Conservation (phyloP, 2,329 filamentous ascomycete species). For the Diaporthe sp. region DNA sequence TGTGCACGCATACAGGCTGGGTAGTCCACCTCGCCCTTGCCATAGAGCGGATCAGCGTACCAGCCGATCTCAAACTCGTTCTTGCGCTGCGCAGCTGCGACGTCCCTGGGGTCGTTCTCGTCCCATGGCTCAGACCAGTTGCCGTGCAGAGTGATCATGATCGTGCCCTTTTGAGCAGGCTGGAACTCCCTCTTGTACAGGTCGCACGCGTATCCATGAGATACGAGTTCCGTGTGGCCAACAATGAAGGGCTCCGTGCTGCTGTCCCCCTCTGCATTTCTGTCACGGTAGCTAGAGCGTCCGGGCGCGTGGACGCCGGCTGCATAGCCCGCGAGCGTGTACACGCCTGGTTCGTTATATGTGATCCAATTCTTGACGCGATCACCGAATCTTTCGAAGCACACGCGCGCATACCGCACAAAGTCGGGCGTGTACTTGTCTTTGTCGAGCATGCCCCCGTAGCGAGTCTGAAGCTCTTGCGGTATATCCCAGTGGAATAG, state of each 20-base stretch:
- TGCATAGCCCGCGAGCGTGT: constrained; percentile 52
- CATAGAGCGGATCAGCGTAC: constrained; percentile 56
- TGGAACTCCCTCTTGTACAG: constrained; percentile 57
- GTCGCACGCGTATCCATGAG: constrained; percentile 53
- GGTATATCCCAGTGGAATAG: constrained; percentile 77
- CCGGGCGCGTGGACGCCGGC: constrained; percentile 52
- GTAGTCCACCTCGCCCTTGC: constrained; percentile 55
- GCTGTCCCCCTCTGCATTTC: constrained; percentile 50
- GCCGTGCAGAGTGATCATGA: constrained; percentile 58
- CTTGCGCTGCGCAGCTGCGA: constrained; percentile 55
- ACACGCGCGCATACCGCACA: constrained; percentile 68
- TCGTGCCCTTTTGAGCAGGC: constrained; percentile 51
- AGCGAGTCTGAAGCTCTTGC: constrained; percentile 69
- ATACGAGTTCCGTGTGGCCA: constrained; percentile 55
- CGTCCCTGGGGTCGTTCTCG: constrained; percentile 50
- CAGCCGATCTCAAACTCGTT: constrained; percentile 58
- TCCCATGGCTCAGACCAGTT: constrained; percentile 59
- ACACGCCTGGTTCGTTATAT: constrained; percentile 52
- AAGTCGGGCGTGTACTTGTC: constrained; percentile 73
- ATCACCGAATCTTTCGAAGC: constrained; percentile 69
- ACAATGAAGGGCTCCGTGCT: constrained; percentile 55
- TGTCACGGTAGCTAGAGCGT: constrained; percentile 49
- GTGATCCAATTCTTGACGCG: constrained; percentile 73
- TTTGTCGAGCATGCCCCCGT: constrained; percentile 72
- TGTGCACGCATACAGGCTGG: constrained; percentile 56